These are phyloP conservation scores for Monilinia fructicola DNA, from an alignment of 2,329 filamentous ascomycete genomes.

Conservation along the genomic window DNA sequence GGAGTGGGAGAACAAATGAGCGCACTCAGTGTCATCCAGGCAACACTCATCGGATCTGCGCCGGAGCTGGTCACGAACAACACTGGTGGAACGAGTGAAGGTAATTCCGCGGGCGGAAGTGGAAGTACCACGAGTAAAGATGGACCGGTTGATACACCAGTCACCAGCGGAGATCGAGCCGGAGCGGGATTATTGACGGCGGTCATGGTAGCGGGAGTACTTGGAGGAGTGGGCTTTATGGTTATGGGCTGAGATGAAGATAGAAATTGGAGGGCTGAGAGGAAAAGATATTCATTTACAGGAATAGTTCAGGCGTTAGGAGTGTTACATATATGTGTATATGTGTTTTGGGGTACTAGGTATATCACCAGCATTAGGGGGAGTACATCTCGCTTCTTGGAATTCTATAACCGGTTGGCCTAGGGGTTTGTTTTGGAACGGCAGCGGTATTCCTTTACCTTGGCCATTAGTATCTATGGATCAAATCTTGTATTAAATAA, in stretches of 20 bases:
- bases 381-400: background rate
- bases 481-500: background rate
- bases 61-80: slow-evolving; percentile 46
- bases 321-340: background rate
- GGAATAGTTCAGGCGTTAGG: background rate
- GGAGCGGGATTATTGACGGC: slow-evolving; percentile 67
- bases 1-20: slow-evolving; percentile 72
- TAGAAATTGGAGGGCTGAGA: background rate
- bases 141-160: slow-evolving; percentile 23
- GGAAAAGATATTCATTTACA: background rate
- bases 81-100: slow-evolving; percentile 58
- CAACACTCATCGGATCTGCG: slow-evolving; percentile 53
- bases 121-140: slow-evolving; percentile 16
- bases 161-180: slow-evolving; percentile 58
- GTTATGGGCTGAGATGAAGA: slow-evolving; percentile 33
- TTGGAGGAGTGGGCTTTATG: slow-evolving; percentile 57
- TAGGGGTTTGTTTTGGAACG: background rate
- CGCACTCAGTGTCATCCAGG: slow-evolving; percentile 63
- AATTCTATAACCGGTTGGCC: background rate
- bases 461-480: background rate
- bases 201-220: slow-evolving; percentile 50
- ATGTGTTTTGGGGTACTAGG: background rate
- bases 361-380: background rate
- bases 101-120: slow-evolving; percentile 36
- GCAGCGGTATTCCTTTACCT: background rate